phyloP scores from a whole-genome alignment of 1,139 yeast genomes.

The Geotrichum aggregatum region DNA sequence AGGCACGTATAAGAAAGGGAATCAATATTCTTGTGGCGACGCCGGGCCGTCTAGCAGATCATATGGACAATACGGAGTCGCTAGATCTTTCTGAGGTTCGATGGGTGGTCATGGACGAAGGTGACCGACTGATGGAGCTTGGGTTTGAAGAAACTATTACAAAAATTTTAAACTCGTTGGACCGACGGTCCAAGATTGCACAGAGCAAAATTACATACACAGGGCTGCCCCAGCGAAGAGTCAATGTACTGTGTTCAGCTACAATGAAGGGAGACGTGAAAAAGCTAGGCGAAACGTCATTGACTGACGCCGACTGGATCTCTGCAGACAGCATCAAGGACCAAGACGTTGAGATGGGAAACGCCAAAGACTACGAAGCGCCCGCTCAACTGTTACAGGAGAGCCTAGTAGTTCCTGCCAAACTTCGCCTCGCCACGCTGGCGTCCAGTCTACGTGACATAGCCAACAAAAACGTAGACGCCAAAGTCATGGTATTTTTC shows the following conservation, averaged over 20 bases:
- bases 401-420: slow-evolving; percentile 81
- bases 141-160: slow-evolving; percentile 93
- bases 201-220: slow-evolving; percentile 27
- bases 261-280: slow-evolving; percentile 80
- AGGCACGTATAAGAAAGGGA: slow-evolving; percentile 85
- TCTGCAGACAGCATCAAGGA: slow-evolving; percentile 36
- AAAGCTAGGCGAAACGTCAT: slow-evolving; percentile 71
- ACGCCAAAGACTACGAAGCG: slow-evolving; percentile 48
- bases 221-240: slow-evolving; percentile 59
- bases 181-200: slow-evolving; percentile 10
- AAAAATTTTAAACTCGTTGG: slow-evolving; percentile 52
- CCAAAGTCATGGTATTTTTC: slow-evolving; percentile 76
- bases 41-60: slow-evolving; percentile 90
- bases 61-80: slow-evolving; percentile 78
- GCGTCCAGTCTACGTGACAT: slow-evolving; percentile 59
- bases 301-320: slow-evolving; percentile 65
- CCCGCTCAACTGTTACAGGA: slow-evolving; percentile 89
- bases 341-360: slow-evolving; percentile 43
- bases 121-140: slow-evolving; percentile 88
- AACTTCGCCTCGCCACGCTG: slow-evolving; percentile 75
- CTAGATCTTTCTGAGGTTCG: slow-evolving; percentile 69
- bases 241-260: slow-evolving; percentile 88
- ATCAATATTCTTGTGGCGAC: slow-evolving; percentile 86
- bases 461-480: slow-evolving; percentile 37
- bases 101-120: slow-evolving; percentile 88